Evolutionary conservation across 352 stramenopile genomes (phyloP), one percentile per base, ranked within the genome.

Genomic region (Phytopythium litorale): DNA sequence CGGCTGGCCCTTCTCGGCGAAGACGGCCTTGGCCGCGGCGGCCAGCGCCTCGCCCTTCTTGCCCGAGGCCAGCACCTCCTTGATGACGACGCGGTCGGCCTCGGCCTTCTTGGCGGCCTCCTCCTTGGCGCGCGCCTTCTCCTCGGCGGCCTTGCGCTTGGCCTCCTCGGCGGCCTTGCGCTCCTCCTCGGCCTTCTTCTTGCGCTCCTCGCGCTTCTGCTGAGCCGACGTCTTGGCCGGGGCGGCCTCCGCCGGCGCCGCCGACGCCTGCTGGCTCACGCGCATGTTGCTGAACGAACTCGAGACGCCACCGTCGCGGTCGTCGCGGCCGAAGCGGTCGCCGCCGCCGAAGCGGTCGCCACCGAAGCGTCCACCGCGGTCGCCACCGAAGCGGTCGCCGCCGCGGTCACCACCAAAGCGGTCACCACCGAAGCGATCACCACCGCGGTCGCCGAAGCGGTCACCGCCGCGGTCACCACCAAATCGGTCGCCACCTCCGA

Each of bases 161-260:
- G 74, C 75, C 55, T 89, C 84, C 28, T 89, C 84, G 5, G 72
- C 73, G 7, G 73, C 81, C 37, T 79, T 53, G 38, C 78, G 76
- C 64, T 93, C 83, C 67, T 93, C 79, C 65, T 91, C 81, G 2
- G 79, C 81, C 71, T 90, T 93, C 66, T 90, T 87, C 79, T 89
- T 89, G 73, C 81, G 81, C 67, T 91, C 79, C 58, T 91, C 82
- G 30, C 79, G 78, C 61, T 87, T 76, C 67, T 86, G 71, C 70
- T 88, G 71, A 4, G 76, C 79, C 7, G 61, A 65, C 42, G 63
- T 55, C 72, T 91, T 88, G 32, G 52, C 52, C 37, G 75, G 18
- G 18, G 66, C 50, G 5, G 60, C 46, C 52, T 73, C 65, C 3
- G 59, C 59, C 13, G 67, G 56, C 30, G 58, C 63, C 0, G 64